Evolutionary conservation across 345 rosid species (phyloP).

Genomic region (Punica granatum): DNA sequence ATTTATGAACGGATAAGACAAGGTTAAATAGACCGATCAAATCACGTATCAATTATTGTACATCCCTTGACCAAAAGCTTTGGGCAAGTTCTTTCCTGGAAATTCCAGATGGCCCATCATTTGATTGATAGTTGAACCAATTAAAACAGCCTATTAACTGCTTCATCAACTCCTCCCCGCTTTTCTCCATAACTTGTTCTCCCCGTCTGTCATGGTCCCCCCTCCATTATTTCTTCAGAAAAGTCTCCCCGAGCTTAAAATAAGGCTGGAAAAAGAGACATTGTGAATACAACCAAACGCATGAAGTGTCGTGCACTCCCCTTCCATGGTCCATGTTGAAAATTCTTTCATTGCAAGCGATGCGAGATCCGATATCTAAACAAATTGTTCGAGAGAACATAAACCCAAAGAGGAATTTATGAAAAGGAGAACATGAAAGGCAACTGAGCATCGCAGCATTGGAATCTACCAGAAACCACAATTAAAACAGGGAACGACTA

Average conservation of each 20-base stretch:
- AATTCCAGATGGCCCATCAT: neutral
- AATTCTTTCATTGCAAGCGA: neutral
- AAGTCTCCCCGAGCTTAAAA: too few species aligned
- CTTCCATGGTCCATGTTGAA: neutral
- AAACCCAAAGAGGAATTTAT: neutral
- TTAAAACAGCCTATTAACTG: too few species aligned
- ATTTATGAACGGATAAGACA: too few species aligned
- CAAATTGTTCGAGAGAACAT: neutral
- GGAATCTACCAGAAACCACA: neutral
- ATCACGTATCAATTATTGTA: too few species aligned
- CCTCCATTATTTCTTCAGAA: too few species aligned
- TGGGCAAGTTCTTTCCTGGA: neutral
- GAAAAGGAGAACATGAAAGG: neutral
- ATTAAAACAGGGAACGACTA: neutral
- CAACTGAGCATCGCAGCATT: neutral
- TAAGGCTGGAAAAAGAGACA: too few species aligned
- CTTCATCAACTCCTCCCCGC: too few species aligned
- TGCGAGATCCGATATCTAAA: neutral
- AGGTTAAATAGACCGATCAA: neutral
- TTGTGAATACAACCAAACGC: too few species aligned
- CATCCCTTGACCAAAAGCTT: neutral
- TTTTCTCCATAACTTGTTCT: too few species aligned
- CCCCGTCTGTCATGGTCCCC: too few species aligned
- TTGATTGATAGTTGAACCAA: neutral
- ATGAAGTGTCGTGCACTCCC: neutral